Percentiles rank a stretch among this genome's conserved stretches.
Conservation (phyloP, 2,329 filamentous ascomycete species). For the Pleoardoris graminearum region DNA sequence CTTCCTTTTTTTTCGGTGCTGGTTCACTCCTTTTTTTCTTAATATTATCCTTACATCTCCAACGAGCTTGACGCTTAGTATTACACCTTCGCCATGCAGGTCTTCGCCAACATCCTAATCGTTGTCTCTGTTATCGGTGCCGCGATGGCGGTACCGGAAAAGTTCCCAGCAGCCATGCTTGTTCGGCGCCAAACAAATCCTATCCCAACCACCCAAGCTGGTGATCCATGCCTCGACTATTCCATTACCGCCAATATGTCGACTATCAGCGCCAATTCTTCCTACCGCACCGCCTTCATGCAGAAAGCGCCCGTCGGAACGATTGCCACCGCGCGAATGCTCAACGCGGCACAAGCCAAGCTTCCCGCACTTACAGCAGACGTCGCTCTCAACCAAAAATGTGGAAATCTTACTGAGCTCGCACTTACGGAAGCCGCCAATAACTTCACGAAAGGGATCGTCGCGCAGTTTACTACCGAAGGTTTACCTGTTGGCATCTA, state of each 20-base stretch:
- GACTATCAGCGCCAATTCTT: constrained; percentile 51
- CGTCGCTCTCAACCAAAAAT: constrained; percentile 47
- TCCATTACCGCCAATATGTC: constrained; percentile 53
- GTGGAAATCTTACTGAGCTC: constrained; percentile 52
- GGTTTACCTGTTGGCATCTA: constrained; percentile 36
- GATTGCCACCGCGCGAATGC: constrained; percentile 43
- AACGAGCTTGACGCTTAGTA: constrained; percentile 8
- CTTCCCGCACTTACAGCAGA: constrained; percentile 47
- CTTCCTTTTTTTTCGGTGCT: constrained; percentile 32
- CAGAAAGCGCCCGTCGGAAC: constrained; percentile 51
- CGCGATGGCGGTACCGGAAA: constrained; percentile 18
- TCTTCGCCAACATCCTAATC: constrained; percentile 32
- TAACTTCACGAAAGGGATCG: constrained; percentile 52
- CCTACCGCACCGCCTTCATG: constrained; percentile 53
- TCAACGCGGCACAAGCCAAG: constrained; percentile 48
- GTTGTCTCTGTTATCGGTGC: constrained; percentile 31
- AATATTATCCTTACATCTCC: constrained; percentile 16
- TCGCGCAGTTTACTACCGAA: constrained; percentile 41
- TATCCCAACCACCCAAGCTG: constrained; percentile 21
- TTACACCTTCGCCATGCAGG: constrained; percentile 26
- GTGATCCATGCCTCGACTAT: constrained; percentile 49
- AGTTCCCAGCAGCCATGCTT: constrained; percentile 23
- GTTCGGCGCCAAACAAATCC: constrained; percentile 32
- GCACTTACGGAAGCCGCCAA: constrained; percentile 50
- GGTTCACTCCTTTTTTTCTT: constrained; percentile 31